Base-by-base conservation (phyloP, 345 rosid genomes). In the Brassica incana region DNA sequence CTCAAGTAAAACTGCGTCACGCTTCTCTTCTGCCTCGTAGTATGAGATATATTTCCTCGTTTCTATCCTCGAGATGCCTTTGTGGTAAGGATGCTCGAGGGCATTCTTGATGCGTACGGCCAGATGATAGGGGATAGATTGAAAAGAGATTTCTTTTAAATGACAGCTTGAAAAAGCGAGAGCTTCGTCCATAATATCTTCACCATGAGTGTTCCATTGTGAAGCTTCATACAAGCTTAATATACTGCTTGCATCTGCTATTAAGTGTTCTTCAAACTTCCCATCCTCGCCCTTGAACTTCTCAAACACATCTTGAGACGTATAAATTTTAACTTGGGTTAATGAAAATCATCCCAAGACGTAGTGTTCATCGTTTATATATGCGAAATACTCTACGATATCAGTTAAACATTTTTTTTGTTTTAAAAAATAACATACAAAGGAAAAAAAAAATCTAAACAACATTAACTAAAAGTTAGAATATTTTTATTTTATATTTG, bases 161-260 rank as follows among this genome's bases (percentile, higher is more conserved):
- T 63, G 70, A 8, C 23, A 2, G 14, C 12, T 20, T 10, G 80
- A 70, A 52, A 77, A 77, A 35, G 18, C 14, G 0, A 70, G 71
- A 70, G 76, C 80, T 63, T 77, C 65, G 3, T 77, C 71, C 0
- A 77, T 2, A n/a, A 70, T 71, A 25, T 63, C 65, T 63, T 77
- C 80, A 30, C 75, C 80, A 6, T 62, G 80, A 10, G 58, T 77
- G 56, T 36, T 50, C 80, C 80, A 77, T 48, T 77, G 80, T 43
- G 75, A 48, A 63, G 80, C 75, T 70, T 77, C 80, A 48, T 69
- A 77, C 54, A 77, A 35, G 54, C 80, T 62, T 50, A 77, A 63
- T 16, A 77, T 50, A n/a, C 75, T 71, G 2, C 15, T 14, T 23
- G 75, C 27, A 8, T 77, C 65, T 10, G 6, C 65, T 16, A 2